Percentiles rank a stretch among this genome's conserved stretches.
Evolutionary conservation across 441 rosid genomes (phyloP).

Genomic region (Erysimum pusillum): DNA sequence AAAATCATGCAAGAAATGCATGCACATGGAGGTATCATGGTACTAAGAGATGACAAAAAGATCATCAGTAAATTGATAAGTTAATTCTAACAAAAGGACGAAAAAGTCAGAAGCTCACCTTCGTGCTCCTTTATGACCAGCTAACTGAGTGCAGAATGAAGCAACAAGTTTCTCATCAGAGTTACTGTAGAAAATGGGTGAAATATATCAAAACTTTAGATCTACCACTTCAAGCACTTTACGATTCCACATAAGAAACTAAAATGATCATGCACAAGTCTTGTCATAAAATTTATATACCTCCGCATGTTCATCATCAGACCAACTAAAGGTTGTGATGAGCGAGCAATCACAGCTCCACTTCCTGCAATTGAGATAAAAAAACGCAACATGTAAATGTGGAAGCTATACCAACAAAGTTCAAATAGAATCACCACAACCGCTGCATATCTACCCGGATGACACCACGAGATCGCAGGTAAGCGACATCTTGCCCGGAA

Average conservation of each 20-base stretch:
- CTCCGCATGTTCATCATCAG: constrained; percentile 99
- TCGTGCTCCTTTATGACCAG: constrained; percentile 57
- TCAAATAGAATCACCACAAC: constrained; percentile 38
- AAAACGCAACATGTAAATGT: constrained; percentile 23
- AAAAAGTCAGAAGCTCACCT: constrained; percentile 58
- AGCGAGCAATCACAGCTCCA: constrained; percentile 99
- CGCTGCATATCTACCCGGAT: constrained; percentile 71
- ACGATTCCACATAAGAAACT: constrained; percentile 36
- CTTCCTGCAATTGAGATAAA: constrained; percentile 55
- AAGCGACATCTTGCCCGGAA: constrained; percentile 93
- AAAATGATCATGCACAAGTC: constrained; percentile 31
- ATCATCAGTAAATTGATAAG: constrained; percentile 6
- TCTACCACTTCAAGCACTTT: constrained; percentile 32
- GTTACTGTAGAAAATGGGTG: constrained; percentile 62
- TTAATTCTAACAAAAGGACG: constrained; percentile 18
- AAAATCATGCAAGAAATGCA: constrained; percentile 34
- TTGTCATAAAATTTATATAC: constrained; percentile 51
- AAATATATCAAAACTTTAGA: constrained; percentile 32
- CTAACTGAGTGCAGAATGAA: constrained; percentile 80
- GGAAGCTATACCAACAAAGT: constrained; percentile 28
- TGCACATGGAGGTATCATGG: constrained; percentile 31
- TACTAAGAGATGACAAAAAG: constrained; percentile 23
- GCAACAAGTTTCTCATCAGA: constrained; percentile 97
- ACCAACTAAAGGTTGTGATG: constrained; percentile 98
- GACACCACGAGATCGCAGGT: constrained; percentile 96